phyloP scores from a whole-genome alignment of 2,329 filamentous ascomycete species.

The Fusarium nematophilum region DNA sequence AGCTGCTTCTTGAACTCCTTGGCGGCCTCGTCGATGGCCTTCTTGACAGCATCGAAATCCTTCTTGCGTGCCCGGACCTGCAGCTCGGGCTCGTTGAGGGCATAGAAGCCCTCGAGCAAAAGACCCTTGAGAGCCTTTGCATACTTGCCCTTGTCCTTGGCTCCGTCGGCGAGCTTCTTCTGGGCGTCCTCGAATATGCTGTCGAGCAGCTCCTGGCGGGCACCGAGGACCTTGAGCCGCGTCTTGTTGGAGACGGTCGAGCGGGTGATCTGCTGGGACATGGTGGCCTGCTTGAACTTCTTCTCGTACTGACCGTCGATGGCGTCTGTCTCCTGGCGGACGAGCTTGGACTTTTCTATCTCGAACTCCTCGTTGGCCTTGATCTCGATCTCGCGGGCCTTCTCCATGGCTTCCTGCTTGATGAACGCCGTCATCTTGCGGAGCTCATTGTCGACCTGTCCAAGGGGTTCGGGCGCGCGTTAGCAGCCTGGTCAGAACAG shows the following conservation, averaged over 20 bases:
- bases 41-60: conserved; percentile 80
- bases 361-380: conserved; percentile 99
- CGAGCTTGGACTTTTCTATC: conserved; percentile 98
- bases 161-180: conserved; percentile 73
- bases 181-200: conserved; percentile 85
- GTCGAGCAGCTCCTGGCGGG: conserved; percentile 91
- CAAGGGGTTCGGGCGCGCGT: conserved; percentile 29
- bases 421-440: conserved; percentile 99
- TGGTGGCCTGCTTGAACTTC: conserved; percentile 98
- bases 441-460: conserved; percentile 93
- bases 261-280: conserved; percentile 98
- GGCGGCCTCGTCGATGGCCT: conserved; percentile 80
- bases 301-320: conserved; percentile 96
- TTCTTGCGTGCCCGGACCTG: conserved; percentile 80
- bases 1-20: conserved; percentile 86
- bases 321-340: conserved; percentile 91
- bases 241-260: conserved; percentile 98
- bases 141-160: conserved; percentile 80
- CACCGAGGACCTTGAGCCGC: conserved; percentile 85
- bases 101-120: conserved; percentile 90
- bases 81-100: conserved; percentile 83
- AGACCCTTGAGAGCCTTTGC: conserved; percentile 80
- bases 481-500: conserved; percentile 25
- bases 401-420: conserved; percentile 97
- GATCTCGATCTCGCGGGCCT: conserved; percentile 96